These are phyloP conservation scores for Fonsecaea pugnacius DNA, from an alignment of 2,329 filamentous ascomycete genomes.

Conservation along the genomic window DNA sequence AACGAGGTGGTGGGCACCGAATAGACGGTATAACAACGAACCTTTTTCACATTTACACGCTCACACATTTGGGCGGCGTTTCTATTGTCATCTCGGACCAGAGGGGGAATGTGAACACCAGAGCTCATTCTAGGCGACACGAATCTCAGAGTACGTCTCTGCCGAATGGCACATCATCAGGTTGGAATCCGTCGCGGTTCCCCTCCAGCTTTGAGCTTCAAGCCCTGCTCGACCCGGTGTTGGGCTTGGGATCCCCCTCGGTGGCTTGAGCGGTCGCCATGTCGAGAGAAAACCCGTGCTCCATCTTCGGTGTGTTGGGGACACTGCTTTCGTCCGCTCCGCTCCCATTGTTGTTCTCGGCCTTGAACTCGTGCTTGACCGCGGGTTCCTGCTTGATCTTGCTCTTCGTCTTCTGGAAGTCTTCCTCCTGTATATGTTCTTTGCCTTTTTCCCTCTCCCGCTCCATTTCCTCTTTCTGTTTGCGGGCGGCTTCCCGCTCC, in stretches of 20 bases:
- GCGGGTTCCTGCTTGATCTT: conserved; percentile 5
- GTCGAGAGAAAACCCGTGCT: conserved; percentile 12
- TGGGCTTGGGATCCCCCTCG: background rate
- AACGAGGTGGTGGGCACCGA: background rate
- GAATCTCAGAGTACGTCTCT: background rate
- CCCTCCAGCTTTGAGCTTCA: background rate
- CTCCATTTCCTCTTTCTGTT: conserved; percentile 19
- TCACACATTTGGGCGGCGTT: background rate
- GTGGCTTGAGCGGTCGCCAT: background rate
- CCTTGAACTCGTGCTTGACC: background rate
- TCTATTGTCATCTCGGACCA: background rate
- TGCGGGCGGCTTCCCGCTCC: conserved; percentile 26
- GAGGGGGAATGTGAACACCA: background rate
- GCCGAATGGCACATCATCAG: background rate
- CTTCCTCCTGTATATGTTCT: conserved; percentile 6
- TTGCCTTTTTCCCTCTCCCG: conserved; percentile 3
- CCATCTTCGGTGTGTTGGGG: conserved; percentile 18
- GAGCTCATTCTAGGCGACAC: background rate
- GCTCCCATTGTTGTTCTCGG: background rate
- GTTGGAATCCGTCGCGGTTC: background rate
- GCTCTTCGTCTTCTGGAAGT: conserved; percentile 3
- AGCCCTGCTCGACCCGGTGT: background rate
- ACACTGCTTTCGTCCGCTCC: conserved; percentile 9
- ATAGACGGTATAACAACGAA: background rate
- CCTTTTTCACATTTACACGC: background rate